Base-by-base conservation (phyloP, 2,329 filamentous ascomycete species). In the Tympanopsis confertula region DNA sequence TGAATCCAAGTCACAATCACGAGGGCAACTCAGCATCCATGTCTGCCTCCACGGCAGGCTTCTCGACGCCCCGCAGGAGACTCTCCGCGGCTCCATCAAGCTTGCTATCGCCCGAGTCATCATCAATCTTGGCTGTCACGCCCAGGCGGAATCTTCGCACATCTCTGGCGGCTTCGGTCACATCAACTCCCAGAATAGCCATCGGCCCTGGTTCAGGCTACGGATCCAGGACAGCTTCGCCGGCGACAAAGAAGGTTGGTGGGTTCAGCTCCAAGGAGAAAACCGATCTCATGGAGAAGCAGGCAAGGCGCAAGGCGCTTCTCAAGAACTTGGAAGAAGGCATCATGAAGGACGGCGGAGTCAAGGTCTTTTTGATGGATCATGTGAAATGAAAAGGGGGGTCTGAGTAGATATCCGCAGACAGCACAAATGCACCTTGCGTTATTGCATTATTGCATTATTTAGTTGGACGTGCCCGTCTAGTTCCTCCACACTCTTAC, bases 401-500 rank as follows among this genome's bases (percentile, higher is more conserved):
- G n/a, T n/a, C n/a, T n/a, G n/a, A n/a, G n/a, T n/a, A n/a, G n/a
- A n/a, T n/a, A n/a, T n/a, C n/a, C n/a, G n/a, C n/a, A n/a, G n/a
- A n/a, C n/a, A n/a, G n/a, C n/a, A n/a, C n/a, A n/a, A n/a, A n/a
- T n/a, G n/a, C n/a, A n/a, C n/a, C n/a, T n/a, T n/a, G n/a, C n/a
- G n/a, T n/a, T n/a, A n/a, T n/a, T n/a, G n/a, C n/a, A n/a, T n/a
- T n/a, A n/a, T n/a, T n/a, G n/a, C n/a, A n/a, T n/a, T n/a, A n/a
- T n/a, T n/a, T n/a, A n/a, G n/a, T n/a, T n/a, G n/a, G n/a, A n/a
- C n/a, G n/a, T n/a, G n/a, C n/a, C n/a, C n/a, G n/a, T n/a, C 15
- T 61, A 82, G 53, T 79, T 75, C 47, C 73, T 66, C 78, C 78
- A 83, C 32, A 79, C 57, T 46, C 76, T 65, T 14, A 82, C 74